Percentiles rank a stretch among this genome's conserved stretches.
Conservation (phyloP, 768 basidiomycete species). For the Trametes punicea region DNA sequence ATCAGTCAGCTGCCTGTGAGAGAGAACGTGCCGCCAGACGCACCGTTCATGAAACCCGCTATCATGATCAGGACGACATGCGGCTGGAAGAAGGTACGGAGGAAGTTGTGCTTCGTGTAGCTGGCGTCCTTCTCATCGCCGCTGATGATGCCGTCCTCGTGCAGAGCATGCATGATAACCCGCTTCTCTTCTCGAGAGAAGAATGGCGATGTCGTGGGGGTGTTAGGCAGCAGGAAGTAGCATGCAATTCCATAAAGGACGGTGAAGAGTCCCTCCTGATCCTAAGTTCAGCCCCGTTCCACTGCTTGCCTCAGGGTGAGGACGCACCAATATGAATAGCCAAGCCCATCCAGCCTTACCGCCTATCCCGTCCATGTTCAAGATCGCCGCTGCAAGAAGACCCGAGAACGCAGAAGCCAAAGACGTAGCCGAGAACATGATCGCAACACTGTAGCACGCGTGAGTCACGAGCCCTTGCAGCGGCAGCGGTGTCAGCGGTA, state of each 20-base stretch:
- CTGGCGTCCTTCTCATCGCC: slow-evolving; percentile 40
- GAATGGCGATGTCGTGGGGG: background rate
- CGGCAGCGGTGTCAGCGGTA: background rate
- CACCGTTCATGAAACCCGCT: slow-evolving; percentile 52
- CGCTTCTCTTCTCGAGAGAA: slow-evolving; percentile 4
- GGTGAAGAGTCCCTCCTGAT: slow-evolving; percentile 60
- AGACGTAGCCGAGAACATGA: slow-evolving; percentile 44
- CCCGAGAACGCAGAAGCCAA: slow-evolving; percentile 63
- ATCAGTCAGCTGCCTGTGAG: background rate
- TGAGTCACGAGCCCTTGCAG: slow-evolving; percentile 30
- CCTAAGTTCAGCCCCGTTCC: background rate
- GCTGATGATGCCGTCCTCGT: slow-evolving; percentile 26
- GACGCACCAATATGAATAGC: slow-evolving; percentile 57
- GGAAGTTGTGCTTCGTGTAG: slow-evolving; percentile 59
- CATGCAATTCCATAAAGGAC: slow-evolving; percentile 50
- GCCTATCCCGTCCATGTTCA: slow-evolving; percentile 51
- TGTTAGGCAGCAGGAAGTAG: slow-evolving; percentile 46
- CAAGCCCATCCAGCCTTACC: slow-evolving; percentile 61
- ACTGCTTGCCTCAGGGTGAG: background rate
- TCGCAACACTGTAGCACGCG: slow-evolving; percentile 20
- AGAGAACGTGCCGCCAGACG: slow-evolving; percentile 29
- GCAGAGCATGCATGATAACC: background rate
- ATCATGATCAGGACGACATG: slow-evolving; percentile 54
- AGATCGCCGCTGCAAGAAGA: slow-evolving; percentile 57
- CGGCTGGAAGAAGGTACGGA: slow-evolving; percentile 43